Base-by-base conservation (phyloP, 768 basidiomycete genomes). In the Rhizopogon vulgaris region DNA sequence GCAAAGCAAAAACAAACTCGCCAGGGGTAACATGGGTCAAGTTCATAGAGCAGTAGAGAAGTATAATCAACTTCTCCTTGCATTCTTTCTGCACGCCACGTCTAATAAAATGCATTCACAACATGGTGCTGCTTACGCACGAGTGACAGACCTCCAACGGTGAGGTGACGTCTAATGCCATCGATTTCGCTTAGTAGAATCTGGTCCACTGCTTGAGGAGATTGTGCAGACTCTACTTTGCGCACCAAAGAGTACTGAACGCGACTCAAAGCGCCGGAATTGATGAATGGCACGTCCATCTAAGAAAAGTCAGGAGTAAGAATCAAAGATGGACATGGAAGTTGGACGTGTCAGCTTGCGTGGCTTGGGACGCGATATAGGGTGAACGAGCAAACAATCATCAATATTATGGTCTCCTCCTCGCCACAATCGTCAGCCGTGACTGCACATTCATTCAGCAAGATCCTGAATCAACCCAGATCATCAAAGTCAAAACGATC, bases 241-340 rank as follows among this genome's bases (percentile, higher is more conserved):
- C 82, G 78, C 41, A 93, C 86, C 40, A 94, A 73, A 24, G 78
- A 69, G 68, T 90, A 93, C 56, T 93, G 87, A 3, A 79, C 73
- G 56, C 87, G 78, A 69, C 78, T 87, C 55, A 84, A 71, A 22
- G 90, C 89, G 42, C 89, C 87, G 36, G 90, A 93, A 8, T 84
- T 84, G 42, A 77, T 70, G 66, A 87, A 91, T 7, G 89, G 84
- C 2, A 89, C 79, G n/a, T 90, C 79, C 87, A 90, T 89, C 34
- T 52, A 27, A 53, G 27, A 11, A 39, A 18, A 34, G 32, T 34
- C 32, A 34, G 15, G 36, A 54, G 17, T 5, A 36, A 47, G 12
- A 36, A 28, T 14, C 8, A 36, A 38, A 41, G 14, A 38, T 45
- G 18, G 32, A 25, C n/a, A 15, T 22, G 11, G 46, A 34, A 38